Conservation (phyloP, 345 rosid species). For the Conringia planisiliqua region DNA sequence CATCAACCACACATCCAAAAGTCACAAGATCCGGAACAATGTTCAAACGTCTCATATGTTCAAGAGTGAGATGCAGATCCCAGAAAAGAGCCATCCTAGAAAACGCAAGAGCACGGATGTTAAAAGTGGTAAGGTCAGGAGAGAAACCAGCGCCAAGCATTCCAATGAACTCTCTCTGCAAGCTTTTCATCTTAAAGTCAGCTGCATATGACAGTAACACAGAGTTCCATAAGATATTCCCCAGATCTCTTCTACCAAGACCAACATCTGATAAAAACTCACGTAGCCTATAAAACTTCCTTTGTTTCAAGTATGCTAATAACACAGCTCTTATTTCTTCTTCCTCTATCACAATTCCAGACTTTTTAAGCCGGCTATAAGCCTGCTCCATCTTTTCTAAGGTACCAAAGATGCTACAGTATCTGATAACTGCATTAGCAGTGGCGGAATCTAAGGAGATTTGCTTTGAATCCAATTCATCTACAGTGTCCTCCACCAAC, state of each 20-base stretch:
- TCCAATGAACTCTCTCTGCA: conserved; percentile 69
- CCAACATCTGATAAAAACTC: conserved; percentile 66
- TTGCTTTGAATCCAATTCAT: conserved; percentile 44
- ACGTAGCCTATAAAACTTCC: conserved; percentile 52
- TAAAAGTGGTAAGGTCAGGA: conserved; percentile 79
- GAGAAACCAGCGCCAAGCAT: conserved; percentile 60
- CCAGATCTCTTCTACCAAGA: conserved; percentile 56
- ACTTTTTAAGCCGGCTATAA: conserved; percentile 51
- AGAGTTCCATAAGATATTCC: conserved; percentile 74
- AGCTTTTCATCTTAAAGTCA: conserved; percentile 81
- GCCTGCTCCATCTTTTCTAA: conserved; percentile 62
- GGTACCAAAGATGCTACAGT: conserved; percentile 50
- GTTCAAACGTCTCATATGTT: conserved; percentile 63
- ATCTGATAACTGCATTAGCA: conserved; percentile 48
- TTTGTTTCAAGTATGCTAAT: conserved; percentile 42
- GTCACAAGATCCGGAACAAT: conserved; percentile 79
- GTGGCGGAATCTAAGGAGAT: conserved; percentile 45
- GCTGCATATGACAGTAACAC: conserved; percentile 73
- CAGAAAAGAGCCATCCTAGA: conserved; percentile 77
- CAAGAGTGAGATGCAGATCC: conserved; percentile 88
- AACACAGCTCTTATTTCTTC: conserved; percentile 61
- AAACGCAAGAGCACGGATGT: conserved; percentile 68
- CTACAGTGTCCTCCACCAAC: conserved; percentile 55
- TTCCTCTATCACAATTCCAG: conserved; percentile 48
- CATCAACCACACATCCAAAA: conserved; percentile 75